These are phyloP conservation scores for Colletotrichum musicola DNA, from an alignment of 2,329 filamentous ascomycete species.

Conservation along the genomic window DNA sequence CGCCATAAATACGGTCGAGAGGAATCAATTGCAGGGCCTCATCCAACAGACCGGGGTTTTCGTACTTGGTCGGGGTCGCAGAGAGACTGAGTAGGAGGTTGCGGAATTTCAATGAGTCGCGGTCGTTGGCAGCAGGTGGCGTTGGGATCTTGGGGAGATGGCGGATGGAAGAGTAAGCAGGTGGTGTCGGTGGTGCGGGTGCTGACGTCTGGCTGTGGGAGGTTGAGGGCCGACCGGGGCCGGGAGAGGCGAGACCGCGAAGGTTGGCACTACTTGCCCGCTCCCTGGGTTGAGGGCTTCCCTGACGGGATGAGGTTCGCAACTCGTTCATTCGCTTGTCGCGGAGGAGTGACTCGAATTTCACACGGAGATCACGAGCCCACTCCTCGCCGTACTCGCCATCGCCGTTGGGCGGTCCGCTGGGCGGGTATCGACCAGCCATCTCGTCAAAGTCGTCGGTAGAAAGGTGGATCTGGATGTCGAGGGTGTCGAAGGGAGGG, in stretches of 20 bases:
- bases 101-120: slow-evolving; percentile 79
- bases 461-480: slow-evolving; percentile 15
- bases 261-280: slow-evolving; percentile 64
- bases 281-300: slow-evolving; percentile 66
- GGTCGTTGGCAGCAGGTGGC: slow-evolving; percentile 75
- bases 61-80: slow-evolving; percentile 90
- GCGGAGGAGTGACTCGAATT: slow-evolving; percentile 89
- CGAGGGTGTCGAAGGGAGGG: slow-evolving; percentile 24
- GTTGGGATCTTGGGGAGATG: slow-evolving; percentile 74
- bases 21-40: slow-evolving; percentile 90
- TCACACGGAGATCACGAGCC: slow-evolving; percentile 82
- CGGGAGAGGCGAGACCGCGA: slow-evolving; percentile 53
- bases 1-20: slow-evolving; percentile 89
- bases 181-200: slow-evolving; percentile 52
- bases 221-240: slow-evolving; percentile 60
- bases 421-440: slow-evolving; percentile 53
- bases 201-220: slow-evolving; percentile 51
- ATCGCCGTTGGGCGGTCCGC: slow-evolving; percentile 45
- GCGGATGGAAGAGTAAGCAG: slow-evolving; percentile 62
- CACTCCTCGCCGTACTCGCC: slow-evolving; percentile 75
- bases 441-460: slow-evolving; percentile 43
- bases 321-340: slow-evolving; percentile 90
- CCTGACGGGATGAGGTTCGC: slow-evolving; percentile 63
- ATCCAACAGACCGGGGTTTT: slow-evolving; percentile 94
- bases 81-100: slow-evolving; percentile 89